Evolutionary conservation across 1,284 basidiomycete species (phyloP), one percentile per base, ranked within the genome.

Genomic region (Moesziomyces globuligerus): DNA sequence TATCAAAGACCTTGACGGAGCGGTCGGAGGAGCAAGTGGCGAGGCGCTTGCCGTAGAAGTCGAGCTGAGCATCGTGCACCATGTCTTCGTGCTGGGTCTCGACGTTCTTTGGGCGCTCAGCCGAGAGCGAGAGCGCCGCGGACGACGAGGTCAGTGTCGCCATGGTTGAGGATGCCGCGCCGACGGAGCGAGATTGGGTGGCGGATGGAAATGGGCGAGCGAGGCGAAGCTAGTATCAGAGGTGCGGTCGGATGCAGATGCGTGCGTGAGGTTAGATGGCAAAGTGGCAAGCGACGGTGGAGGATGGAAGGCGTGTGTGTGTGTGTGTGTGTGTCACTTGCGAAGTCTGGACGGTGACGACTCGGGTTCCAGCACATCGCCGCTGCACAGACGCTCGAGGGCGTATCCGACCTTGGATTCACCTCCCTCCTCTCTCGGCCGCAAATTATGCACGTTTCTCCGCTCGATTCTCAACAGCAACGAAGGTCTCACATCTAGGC

Each of bases 21-120:
- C 93, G 88, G 85, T 98, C 96, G 0, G 93, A 95, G 0, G 93
- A 97, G 83, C 94, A 97, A 1, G 95, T 98, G 4, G 95, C 95
- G 3, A 98, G 88, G 44, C 94, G 88, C 84, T 94, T 95, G 49
- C 94, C 94, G 80, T 97, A 97, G 86, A 95, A 98, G 84, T 98
- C 95, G 43, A 98, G 86, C 83, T 98, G 95, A 23, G 95, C 94
- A 83, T 98, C 95, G 83, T 98, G 95, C 15, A 81, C 76, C 70
- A 79, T 81, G 44, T 81, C 80, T 54, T 81, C 79, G 55, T 81
- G 80, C 37, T 72, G 72, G 2, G 80, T 81, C 39, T 81, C 80
- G 48, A 81, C 74, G 48, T 67, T 73, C 53, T 77, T 77, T 15
- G 75, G 58, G 23, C 59, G 59, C 51, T 72, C 69, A 25, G 69